A percentile compares a stretch with the other conserved stretches of the same genome.
Conservation (phyloP, 306 rosid genomes). For the Alnus glutinosa region DNA sequence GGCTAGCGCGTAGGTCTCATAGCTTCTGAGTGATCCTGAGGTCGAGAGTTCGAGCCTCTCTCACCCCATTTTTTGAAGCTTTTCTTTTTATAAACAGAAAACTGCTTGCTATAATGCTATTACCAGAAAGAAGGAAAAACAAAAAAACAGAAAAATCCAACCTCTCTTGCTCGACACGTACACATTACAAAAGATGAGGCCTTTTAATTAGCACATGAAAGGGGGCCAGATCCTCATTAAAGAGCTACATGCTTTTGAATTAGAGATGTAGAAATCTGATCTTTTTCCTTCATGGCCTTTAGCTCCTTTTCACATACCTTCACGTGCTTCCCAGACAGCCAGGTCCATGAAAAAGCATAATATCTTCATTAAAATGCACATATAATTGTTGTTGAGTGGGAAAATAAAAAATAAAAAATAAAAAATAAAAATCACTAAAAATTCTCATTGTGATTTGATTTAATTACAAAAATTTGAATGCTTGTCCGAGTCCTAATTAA, state of each 20-base stretch:
- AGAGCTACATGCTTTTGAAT: neutral
- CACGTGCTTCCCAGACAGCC: slow-evolving; percentile 5
- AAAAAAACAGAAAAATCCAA: neutral
- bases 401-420: no score
- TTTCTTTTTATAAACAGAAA: no score
- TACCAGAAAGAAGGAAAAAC: neutral
- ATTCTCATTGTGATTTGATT: no score
- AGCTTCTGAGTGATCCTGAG: slow-evolving; percentile 42
- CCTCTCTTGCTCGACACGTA: neutral
- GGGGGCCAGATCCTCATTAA: slow-evolving; percentile 12
- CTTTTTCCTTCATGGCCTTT: neutral
- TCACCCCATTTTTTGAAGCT: slow-evolving; percentile 27
- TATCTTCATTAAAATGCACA: no score
- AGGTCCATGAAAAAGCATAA: neutral
- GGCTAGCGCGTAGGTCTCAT: slow-evolving; percentile 56
- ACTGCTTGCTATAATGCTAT: neutral
- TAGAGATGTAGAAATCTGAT: neutral
- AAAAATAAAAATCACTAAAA: no score
- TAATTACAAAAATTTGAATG: no score
- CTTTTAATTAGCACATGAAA: slow-evolving; percentile 2
- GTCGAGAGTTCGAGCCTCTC: slow-evolving; percentile 54
- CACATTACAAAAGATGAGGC: neutral
- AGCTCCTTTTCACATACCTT: neutral
- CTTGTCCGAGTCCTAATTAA: no score
- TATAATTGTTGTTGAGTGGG: no score